Conservation (phyloP, 768 basidiomycete genomes). For the Tephrocybe rancida region DNA sequence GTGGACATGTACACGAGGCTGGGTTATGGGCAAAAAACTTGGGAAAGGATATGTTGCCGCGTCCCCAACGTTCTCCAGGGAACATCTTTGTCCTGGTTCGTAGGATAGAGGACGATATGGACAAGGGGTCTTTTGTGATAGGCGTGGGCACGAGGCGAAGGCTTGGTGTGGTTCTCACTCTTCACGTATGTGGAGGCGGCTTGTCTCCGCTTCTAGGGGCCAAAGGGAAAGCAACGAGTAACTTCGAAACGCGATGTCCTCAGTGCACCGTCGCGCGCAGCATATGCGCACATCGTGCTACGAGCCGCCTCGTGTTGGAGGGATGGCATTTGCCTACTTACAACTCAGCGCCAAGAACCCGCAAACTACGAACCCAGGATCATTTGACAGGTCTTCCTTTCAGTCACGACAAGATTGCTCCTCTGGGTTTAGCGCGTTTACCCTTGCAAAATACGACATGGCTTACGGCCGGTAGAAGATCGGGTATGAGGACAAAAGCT, state of each 20-base stretch:
- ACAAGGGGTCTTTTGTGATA: not conserved
- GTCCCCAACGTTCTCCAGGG: not conserved
- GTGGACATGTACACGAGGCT: slow-evolving; percentile 5
- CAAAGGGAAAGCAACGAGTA: too few species aligned
- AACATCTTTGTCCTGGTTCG: slow-evolving; percentile 1
- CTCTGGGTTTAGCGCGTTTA: slow-evolving; percentile 12
- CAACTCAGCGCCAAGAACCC: too few species aligned
- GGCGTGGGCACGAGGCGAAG: not conserved
- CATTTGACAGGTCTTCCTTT: not conserved
- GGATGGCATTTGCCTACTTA: too few species aligned
- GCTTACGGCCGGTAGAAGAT: slow-evolving; percentile 10
- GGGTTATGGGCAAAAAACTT: slow-evolving; percentile 12
- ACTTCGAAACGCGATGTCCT: too few species aligned
- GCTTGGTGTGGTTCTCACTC: not conserved
- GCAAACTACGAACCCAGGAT: too few species aligned
- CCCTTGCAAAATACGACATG: not conserved
- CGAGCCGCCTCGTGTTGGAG: too few species aligned
- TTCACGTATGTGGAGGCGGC: too few species aligned
- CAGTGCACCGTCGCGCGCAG: too few species aligned
- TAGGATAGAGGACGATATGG: not conserved
- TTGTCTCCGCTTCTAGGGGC: too few species aligned
- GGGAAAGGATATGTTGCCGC: not conserved
- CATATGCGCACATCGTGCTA: too few species aligned
- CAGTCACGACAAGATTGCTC: slow-evolving; percentile 5
- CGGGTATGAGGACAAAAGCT: slow-evolving; percentile 4